Evolutionary conservation across 78 protist species (phyloP).

Genomic region (Dictyostelium purpureum): DNA sequence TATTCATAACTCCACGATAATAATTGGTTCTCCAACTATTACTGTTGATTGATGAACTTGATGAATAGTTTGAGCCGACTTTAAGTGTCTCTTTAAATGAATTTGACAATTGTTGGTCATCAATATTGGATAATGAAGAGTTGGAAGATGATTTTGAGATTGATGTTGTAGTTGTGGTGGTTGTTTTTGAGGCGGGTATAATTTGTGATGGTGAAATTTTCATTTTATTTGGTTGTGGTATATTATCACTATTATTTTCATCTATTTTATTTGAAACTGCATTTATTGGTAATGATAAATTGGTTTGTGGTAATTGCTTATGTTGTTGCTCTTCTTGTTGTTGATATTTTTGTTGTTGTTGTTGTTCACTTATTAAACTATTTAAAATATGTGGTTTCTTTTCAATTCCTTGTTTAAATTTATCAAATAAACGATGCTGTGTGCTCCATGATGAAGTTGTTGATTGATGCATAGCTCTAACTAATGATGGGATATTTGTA

Average conservation of each 20-base stretch:
- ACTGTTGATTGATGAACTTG: background rate
- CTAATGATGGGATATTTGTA: conserved; percentile 43
- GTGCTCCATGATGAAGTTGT: conserved; percentile 15
- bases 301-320: background rate
- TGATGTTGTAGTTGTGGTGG: background rate
- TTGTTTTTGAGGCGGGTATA: background rate
- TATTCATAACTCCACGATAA: background rate
- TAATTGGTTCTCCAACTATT: conserved; percentile 57
- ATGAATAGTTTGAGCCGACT: background rate
- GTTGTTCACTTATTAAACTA: background rate
- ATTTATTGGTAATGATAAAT: background rate
- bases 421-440: conserved; percentile 50
- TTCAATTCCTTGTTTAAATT: conserved; percentile 13
- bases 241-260: background rate
- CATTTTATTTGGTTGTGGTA: background rate
- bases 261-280: background rate
- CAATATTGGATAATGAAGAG: no score
- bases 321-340: background rate
- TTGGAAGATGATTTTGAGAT: no score
- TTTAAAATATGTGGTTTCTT: conserved; percentile 15
- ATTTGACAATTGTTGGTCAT: conserved; percentile 33
- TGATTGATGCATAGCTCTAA: conserved; percentile 22
- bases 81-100: conserved; percentile 28
- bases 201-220: no score
- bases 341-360: background rate